Conservation (phyloP, 768 basidiomycete genomes). For the Kwoniella newhampshirensis region DNA sequence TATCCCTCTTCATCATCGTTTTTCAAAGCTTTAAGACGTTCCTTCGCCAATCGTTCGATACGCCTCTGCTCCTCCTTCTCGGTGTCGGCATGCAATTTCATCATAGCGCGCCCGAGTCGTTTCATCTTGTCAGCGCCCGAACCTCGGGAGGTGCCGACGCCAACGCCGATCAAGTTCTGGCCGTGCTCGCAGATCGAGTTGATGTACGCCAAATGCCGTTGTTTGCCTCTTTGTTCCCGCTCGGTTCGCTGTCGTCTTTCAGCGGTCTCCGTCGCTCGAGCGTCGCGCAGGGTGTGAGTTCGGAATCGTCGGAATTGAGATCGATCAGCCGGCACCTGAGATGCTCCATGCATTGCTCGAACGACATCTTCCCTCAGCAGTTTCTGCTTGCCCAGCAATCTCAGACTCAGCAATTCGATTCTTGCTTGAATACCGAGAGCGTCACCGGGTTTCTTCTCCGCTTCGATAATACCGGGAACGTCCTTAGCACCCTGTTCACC, state of each 20-base stretch:
- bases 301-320: conserved; percentile 82
- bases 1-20: conserved; percentile 99
- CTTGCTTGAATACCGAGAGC: conserved; percentile 70
- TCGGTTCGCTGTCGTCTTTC: conserved; percentile 90
- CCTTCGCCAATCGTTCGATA: conserved; percentile 91
- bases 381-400: conserved; percentile 88
- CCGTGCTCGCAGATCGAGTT: conserved; percentile 81
- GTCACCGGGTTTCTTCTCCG: conserved; percentile 36
- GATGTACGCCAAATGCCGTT: conserved; percentile 94
- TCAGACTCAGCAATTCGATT: conserved; percentile 88
- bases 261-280: conserved; percentile 79
- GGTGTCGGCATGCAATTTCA: conserved; percentile 79
- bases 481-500: conserved; percentile 63
- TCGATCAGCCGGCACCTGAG: conserved; percentile 85
- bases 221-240: conserved; percentile 89
- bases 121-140: conserved; percentile 64
- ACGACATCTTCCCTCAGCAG: conserved; percentile 78
- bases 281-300: conserved; percentile 83
- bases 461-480: conserved; percentile 55
- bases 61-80: conserved; percentile 99
- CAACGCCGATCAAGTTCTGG: conserved; percentile 64
- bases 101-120: conserved; percentile 72
- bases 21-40: conserved; percentile 95
- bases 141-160: conserved; percentile 58
- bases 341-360: conserved; percentile 80